Base-by-base conservation (phyloP, 768 basidiomycete species). In the Lentinula detonsa region DNA sequence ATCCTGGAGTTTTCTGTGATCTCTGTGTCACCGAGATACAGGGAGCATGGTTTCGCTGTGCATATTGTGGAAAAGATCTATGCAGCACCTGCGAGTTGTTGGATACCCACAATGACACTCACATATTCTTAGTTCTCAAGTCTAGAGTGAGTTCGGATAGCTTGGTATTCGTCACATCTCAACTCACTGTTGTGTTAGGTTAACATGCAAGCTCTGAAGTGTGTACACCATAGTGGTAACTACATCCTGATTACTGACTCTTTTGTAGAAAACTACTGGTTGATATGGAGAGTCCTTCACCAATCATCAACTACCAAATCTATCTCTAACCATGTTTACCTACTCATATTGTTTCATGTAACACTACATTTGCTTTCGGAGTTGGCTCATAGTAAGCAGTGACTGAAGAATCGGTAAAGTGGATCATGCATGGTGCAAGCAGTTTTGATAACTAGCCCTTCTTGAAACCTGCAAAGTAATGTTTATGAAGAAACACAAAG, bases 31-130 rank as follows among this genome's bases (percentile, higher is more conserved):
- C 79, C 28, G 81, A 79, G 54, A 95, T 97, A 58, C 74, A 78
- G n/a, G 95, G 95, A 15, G 83, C 85, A 65, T 98, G 95, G 95
- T 90, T 87, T 73, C 84, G 90, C 65, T 98, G 95, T 68, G 93
- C 85, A 4, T 92, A 93, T 68, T 97, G 95, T 68, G 80, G 81
- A 5, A 86, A 83, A 65, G 95, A 98, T 70, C 75, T 96, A n/a
- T 97, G 95, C 73, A 85, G 85, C 45, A 81, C 81, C 34, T 96
- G 95, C 66, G 90, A 95, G 71, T 79, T 75, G 50, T 74, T 90
- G 31, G 93, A 93, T 67, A 88, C 88, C 49, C 95, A 97, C 68
- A 83, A 95, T 65, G 78, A 83, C 62, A 85, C 83, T 1, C 95
- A 96, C 68, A 73, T 93, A 46, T 98, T 95, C 72, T 77, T 95